A percentile compares a stretch with the other conserved stretches of the same genome.
Evolutionary conservation across 257 asterid genomes (phyloP).

Genomic region (Agastache rugosa): DNA sequence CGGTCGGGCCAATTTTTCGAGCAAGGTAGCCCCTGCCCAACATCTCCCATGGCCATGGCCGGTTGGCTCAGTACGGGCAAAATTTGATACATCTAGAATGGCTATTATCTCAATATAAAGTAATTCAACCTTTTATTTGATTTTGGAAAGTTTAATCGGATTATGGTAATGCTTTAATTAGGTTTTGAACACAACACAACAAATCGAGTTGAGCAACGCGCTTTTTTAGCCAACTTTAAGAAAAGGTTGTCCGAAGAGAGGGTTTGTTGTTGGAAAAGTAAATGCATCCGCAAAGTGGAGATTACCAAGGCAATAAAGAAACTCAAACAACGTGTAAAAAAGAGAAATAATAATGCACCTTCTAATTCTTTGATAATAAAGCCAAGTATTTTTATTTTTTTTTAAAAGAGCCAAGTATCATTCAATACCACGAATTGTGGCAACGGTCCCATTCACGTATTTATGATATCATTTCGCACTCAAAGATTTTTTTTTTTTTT

Average conservation of each 20-base stretch:
- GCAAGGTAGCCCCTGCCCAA: too few relatives aligned
- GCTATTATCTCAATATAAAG: too few relatives aligned
- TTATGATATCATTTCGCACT: not conserved
- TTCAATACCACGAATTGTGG: too few relatives aligned
- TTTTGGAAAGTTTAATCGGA: too few relatives aligned
- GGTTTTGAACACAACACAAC: not conserved
- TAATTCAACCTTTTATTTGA: not conserved
- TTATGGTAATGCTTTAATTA: not conserved
- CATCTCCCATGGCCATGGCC: too few relatives aligned
- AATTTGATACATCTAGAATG: too few relatives aligned
- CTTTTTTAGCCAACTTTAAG: not conserved
- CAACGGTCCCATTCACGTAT: too few relatives aligned
- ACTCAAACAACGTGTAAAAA: constrained; percentile 27
- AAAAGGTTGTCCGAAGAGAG: not conserved
- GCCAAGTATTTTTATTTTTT: too few relatives aligned
- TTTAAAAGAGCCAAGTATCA: too few relatives aligned
- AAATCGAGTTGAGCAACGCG: not conserved
- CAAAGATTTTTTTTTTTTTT: too few relatives aligned
- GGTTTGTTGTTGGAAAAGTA: constrained; percentile 31
- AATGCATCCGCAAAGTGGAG: not conserved
- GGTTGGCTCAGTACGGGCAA: too few relatives aligned
- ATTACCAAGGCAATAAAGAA: not conserved
- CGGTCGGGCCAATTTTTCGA: too few relatives aligned
- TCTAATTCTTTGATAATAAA: constrained; percentile 9
- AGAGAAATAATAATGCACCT: not conserved